Base-by-base conservation (phyloP, 2,329 filamentous ascomycete species). In the Akanthomyces muscarius region DNA sequence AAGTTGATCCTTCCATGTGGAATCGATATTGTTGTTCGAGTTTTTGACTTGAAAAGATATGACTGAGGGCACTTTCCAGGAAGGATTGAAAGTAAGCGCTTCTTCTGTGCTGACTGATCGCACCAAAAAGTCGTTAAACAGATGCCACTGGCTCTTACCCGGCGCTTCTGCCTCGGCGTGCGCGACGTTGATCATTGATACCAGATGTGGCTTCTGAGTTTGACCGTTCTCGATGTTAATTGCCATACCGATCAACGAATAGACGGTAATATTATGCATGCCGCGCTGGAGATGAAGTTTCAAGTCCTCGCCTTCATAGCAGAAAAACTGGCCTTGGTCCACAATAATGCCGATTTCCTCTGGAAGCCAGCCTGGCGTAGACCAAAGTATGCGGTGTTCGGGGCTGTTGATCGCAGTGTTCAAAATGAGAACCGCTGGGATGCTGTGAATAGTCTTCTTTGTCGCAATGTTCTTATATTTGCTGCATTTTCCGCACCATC, bases 41-140 rank as follows among this genome's bases (percentile, higher is more conserved):
- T 86, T 81, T 74, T 94, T 96, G 33, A 89, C 78, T 73, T 99
- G 95, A 75, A 91, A 99, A 5, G 91, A 83, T 60, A 99, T 78
- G 5, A 98, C 89, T 14, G 91, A 92, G 0, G 95, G 95, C 56
- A 92, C 82, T 78, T 98, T 99, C 95, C 95, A 99, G 21, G 87
- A 84, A 4, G 92, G 86, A 65, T 94, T 93, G 75, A 98, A 99
- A 28, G 89, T 87, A 21, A 98, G 80, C 0, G 94, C 96, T 72
- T 99, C 94, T 65, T 92, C 88, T 33, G 86, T 84, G 38, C 88
- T 86, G 18, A 97, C 86, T 11, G 89, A 87, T 14, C 90, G 86
- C 25, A 99, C 96, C 42, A 97, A 78, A 71, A 99, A 99, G 76
- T 99, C 95, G 69, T 99, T 99, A 79, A 99, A 97, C 1, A 99